Base-by-base conservation (phyloP, 2,329 filamentous ascomycete species). In the Akanthomyces uredinophilus region DNA sequence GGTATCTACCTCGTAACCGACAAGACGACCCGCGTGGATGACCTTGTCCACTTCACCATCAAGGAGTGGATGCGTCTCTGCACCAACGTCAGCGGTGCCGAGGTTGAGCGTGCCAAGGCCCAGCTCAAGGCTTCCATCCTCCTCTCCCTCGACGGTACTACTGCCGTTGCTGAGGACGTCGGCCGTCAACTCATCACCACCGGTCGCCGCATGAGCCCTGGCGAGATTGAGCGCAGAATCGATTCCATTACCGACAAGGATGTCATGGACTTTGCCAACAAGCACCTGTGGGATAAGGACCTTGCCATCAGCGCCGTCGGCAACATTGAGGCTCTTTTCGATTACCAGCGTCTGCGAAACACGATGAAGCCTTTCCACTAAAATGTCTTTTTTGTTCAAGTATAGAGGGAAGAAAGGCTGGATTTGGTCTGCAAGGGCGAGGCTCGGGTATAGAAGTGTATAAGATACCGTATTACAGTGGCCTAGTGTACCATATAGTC, bases 61-160 rank as follows among this genome's bases (percentile, higher is more conserved):
- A 91, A 94, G 70, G 95, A 99, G 84, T 99, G 95, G 95, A 92
- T 94, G 71, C 91, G 95, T 70, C 87, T 99, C 66, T 95, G 91
- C 72, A 88, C 87, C 83, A 90, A 87, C 79, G 95, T 99, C 71
- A 87, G 84, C 73, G 85, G 92, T 74, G 88, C 93, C 68, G 95
- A 99, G 82, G 90, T 93, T 65, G 95, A 99, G 87, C 94, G 95
- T 70, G 95, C 95, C 79, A 99, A 99, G 87, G 91, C 95, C 67
- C 95, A 99, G 83, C 89, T 99, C 72, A 99, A 99, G 87, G 95
- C 95, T 66, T 96, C 93, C 61, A 93, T 99, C 73, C 91, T 99
- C 65, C 88, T 99, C 68, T 96, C 92, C 59, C 91, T 99, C 37
- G 95, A 99, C 77, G 96, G 93, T 77, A 98, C 95, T 74, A 98